Evolutionary conservation across 805 yeast genomes (phyloP).

Genomic region (Yamadazyma nakazawae): DNA sequence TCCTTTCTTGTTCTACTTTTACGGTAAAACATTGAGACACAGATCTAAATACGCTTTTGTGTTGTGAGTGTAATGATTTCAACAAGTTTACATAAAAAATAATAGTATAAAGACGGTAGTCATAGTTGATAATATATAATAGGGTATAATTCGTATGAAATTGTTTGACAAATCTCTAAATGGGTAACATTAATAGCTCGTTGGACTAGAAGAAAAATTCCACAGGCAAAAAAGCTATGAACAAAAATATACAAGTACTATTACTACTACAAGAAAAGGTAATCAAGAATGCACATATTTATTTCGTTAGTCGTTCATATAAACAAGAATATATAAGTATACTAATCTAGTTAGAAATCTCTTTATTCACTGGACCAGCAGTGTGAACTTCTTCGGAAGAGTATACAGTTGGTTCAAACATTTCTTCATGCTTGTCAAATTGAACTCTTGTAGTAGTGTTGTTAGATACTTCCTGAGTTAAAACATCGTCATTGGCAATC

Average conservation of each 20-base stretch:
- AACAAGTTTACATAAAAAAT: no score
- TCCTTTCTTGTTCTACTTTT: constrained; percentile 51
- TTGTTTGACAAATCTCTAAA: no score
- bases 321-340: neutral
- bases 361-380: constrained; percentile 41
- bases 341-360: neutral
- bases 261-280: no score
- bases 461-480: constrained; percentile 12
- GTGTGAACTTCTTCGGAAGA: constrained; percentile 42
- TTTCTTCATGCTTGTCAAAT: constrained; percentile 17
- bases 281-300: neutral
- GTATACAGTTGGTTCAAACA: constrained; percentile 38
- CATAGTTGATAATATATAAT: no score
- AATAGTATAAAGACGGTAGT: neutral
- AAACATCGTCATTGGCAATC: constrained; percentile 35
- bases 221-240: no score
- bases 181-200: no score
- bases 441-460: constrained; percentile 11
- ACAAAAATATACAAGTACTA: no score
- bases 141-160: no score
- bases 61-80: neutral
- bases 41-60: constrained; percentile 15
- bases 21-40: constrained; percentile 38
- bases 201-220: no score
- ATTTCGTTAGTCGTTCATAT: constrained; percentile 4